Evolutionary conservation across 2,329 filamentous ascomycete species (phyloP).

Genomic region (Cladosporium cucumerinum): DNA sequence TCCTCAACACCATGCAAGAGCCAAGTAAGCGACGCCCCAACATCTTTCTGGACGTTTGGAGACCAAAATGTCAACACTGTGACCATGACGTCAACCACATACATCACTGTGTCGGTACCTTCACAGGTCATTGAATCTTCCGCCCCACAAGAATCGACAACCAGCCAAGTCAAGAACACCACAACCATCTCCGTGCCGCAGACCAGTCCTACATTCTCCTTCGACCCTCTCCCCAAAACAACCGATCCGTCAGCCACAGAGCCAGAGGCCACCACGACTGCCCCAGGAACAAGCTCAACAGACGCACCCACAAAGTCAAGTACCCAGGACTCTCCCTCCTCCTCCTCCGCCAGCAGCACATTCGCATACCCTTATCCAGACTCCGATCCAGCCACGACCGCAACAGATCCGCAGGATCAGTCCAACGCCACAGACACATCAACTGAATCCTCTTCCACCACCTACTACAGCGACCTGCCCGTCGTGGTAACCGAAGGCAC

Average conservation of each 20-base stretch:
- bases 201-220: background rate
- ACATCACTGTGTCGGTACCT: background rate
- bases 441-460: background rate
- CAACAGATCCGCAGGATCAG: background rate
- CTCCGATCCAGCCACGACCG: background rate
- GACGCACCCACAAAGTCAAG: background rate
- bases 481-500: background rate
- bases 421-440: background rate
- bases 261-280: background rate
- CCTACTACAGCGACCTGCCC: background rate
- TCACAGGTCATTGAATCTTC: background rate
- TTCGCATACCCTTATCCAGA: background rate
- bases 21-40: background rate
- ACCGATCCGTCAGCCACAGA: background rate
- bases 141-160: background rate
- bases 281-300: background rate
- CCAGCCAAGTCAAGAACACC: background rate
- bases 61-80: background rate
- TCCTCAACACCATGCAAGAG: background rate
- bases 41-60: constrained; percentile 5
- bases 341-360: background rate
- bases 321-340: background rate
- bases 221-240: background rate
- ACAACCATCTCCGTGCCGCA: background rate
- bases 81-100: background rate